These are phyloP conservation scores for Xylaria polymorpha DNA, from an alignment of 2,329 filamentous ascomycete species.

Conservation along the genomic window DNA sequence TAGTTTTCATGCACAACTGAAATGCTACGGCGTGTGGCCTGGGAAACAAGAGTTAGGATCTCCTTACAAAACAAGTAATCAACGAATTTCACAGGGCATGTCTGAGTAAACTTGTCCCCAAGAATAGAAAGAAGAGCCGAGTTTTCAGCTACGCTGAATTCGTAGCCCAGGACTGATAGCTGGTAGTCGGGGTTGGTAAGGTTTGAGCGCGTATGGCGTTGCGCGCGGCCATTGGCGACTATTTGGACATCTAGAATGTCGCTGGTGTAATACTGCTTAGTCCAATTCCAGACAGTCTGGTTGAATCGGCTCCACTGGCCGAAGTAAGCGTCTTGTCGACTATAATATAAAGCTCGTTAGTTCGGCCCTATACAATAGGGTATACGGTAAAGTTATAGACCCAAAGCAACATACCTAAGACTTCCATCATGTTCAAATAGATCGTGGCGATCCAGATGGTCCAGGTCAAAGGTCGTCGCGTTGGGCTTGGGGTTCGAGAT, in stretches of 20 bases:
- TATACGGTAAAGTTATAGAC: background rate
- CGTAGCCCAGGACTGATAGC: conserved; percentile 55
- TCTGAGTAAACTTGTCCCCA: conserved; percentile 56
- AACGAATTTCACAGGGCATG: conserved; percentile 54
- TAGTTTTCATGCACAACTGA: background rate
- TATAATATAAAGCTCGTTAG: conserved; percentile 39
- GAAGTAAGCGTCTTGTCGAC: conserved; percentile 61
- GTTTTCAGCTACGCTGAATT: conserved; percentile 61
- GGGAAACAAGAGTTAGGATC: background rate
- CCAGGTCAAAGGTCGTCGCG: conserved; percentile 57
- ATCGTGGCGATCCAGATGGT: conserved; percentile 60
- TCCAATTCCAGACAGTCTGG: conserved; percentile 60
- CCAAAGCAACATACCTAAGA: conserved; percentile 49
- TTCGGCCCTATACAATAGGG: background rate
- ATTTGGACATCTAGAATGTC: conserved; percentile 54
- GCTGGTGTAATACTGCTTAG: conserved; percentile 58
- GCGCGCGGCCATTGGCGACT: conserved; percentile 59
- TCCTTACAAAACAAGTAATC: conserved; percentile 59
- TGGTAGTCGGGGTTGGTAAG: conserved; percentile 61
- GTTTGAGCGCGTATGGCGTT: conserved; percentile 57
- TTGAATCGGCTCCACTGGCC: conserved; percentile 66
- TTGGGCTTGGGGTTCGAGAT: conserved; percentile 57
- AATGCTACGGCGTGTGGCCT: background rate
- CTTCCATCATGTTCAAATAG: conserved; percentile 63
- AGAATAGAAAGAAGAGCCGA: conserved; percentile 61